phyloP scores from a whole-genome alignment of 1,284 basidiomycete genomes.

The Cystobasidium pallidum region DNA sequence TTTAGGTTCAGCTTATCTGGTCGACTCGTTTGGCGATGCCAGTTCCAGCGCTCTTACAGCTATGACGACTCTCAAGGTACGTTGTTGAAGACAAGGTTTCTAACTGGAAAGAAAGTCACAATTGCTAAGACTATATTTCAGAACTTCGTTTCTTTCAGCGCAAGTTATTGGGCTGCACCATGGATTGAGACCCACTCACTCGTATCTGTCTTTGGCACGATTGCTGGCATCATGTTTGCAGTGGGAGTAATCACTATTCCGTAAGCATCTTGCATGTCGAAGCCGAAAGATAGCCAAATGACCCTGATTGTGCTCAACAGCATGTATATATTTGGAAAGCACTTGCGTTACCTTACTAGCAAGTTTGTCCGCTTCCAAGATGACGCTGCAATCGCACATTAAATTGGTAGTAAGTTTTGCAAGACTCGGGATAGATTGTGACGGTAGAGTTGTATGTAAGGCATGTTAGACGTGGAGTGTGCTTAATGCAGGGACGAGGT shows the following conservation, averaged over 20 bases:
- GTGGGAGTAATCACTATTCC: constrained; percentile 30
- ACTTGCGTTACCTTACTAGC: constrained; percentile 23
- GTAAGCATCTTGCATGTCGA: not conserved
- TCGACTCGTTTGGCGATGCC: constrained; percentile 32
- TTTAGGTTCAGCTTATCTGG: constrained; percentile 22
- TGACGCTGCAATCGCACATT: constrained; percentile 19
- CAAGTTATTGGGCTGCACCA: constrained; percentile 15
- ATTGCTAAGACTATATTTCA: not conserved
- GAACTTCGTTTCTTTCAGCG: constrained; percentile 41
- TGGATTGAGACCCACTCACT: constrained; percentile 27
- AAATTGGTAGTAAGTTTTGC: not conserved
- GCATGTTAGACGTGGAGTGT: too few species aligned
- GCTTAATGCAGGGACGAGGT: too few species aligned
- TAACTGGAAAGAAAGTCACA: not conserved
- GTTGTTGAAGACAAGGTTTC: not conserved
- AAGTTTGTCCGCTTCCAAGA: constrained; percentile 32
- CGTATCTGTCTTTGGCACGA: constrained; percentile 27
- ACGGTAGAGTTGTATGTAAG: too few species aligned
- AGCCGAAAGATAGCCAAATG: not conserved
- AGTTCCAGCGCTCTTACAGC: constrained; percentile 30
- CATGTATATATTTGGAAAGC: constrained; percentile 38
- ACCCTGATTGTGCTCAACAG: not conserved
- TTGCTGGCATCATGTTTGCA: constrained; percentile 25
- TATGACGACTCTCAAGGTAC: constrained; percentile 33
- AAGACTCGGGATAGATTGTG: too few species aligned